These are phyloP conservation scores for Globisporangium megalacanthum DNA, from an alignment of 352 stramenopile species.

Conservation along the genomic window DNA sequence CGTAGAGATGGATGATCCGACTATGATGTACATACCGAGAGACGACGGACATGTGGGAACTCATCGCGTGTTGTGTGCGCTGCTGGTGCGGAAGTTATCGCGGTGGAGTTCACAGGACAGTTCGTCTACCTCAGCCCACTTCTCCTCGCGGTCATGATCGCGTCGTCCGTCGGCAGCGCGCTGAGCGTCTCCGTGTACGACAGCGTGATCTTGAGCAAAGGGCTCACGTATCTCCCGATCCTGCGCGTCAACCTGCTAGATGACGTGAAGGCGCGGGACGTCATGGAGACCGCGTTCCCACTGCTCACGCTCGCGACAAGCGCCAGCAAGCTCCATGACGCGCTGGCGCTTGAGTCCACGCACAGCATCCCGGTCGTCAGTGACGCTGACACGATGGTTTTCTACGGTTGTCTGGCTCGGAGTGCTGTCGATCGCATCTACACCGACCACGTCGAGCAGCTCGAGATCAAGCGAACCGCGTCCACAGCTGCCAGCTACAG, in stretches of 20 bases:
- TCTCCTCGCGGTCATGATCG: slow-evolving; percentile 44
- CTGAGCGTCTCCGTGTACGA: slow-evolving; percentile 63
- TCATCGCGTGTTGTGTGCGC: background rate
- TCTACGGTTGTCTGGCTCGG: slow-evolving; percentile 39
- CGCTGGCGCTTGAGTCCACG: slow-evolving; percentile 17
- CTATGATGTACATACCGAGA: background rate
- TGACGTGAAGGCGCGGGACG: slow-evolving; percentile 38
- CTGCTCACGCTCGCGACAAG: slow-evolving; percentile 36
- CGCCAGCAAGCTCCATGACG: slow-evolving; percentile 17
- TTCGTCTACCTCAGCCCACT: slow-evolving; percentile 64
- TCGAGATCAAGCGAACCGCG: background rate
- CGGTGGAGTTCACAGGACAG: slow-evolving; percentile 63
- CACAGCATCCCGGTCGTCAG: slow-evolving; percentile 39
- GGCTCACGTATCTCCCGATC: slow-evolving; percentile 46
- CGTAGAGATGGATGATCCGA: background rate
- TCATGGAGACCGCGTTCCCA: slow-evolving; percentile 43
- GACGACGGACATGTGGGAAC: background rate
- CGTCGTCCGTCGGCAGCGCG: slow-evolving; percentile 40
- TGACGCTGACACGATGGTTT: slow-evolving; percentile 27
- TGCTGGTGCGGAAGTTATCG: slow-evolving; percentile 33
- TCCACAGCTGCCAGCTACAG: background rate
- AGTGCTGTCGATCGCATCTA: slow-evolving; percentile 12
- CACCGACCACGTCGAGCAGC: background rate
- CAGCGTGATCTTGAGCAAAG: slow-evolving; percentile 48
- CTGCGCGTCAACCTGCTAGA: slow-evolving; percentile 42